Conservation (phyloP, 2,329 filamentous ascomycete genomes). For the Trichoderma sp. region DNA sequence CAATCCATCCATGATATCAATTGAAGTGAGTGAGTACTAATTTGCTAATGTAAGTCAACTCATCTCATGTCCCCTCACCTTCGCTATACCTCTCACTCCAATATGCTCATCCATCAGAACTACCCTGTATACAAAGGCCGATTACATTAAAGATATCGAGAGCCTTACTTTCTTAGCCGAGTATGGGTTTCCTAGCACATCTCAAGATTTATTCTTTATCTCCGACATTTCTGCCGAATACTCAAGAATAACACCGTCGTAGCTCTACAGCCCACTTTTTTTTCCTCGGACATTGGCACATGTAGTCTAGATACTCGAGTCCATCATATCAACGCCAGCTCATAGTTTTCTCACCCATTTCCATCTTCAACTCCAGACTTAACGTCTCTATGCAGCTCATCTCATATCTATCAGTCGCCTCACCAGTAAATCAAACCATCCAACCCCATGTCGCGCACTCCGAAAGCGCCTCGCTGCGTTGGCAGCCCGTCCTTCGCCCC, state of each 20-base stretch:
- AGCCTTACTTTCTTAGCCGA: too few species aligned
- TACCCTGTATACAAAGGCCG: neutral
- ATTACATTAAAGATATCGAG: neutral
- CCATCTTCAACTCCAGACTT: neutral
- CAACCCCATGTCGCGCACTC: slow-evolving; percentile 29
- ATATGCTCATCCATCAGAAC: neutral
- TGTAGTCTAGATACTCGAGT: neutral
- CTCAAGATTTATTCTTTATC: neutral
- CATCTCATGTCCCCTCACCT: neutral
- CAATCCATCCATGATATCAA: neutral
- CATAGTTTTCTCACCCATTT: neutral
- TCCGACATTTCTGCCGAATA: neutral
- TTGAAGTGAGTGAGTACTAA: neutral
- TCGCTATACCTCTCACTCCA: neutral
- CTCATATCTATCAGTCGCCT: neutral
- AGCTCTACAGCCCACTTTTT: neutral
- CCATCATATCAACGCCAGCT: neutral
- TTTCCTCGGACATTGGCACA: neutral
- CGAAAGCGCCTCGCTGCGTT: slow-evolving; percentile 40
- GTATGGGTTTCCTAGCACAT: neutral
- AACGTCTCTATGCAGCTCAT: neutral
- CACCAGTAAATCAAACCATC: neutral
- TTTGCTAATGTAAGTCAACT: neutral
- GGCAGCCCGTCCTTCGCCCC: slow-evolving; percentile 47
- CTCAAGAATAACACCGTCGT: neutral